These are phyloP conservation scores for Babesia ovis DNA, from an alignment of 169 alveolate species.

Conservation along the genomic window DNA sequence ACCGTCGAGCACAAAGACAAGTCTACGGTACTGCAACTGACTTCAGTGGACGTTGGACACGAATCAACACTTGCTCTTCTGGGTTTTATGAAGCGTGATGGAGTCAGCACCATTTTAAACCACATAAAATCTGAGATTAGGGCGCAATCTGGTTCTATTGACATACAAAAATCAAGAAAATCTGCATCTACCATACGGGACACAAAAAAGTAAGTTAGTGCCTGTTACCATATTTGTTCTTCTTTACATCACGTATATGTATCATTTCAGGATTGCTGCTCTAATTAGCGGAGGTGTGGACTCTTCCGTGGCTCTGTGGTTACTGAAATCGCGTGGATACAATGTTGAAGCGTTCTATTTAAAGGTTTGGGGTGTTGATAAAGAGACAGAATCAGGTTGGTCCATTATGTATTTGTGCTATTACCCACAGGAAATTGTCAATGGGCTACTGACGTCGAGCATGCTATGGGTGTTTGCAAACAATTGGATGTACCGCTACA, in stretches of 20 bases:
- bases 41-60: neutral
- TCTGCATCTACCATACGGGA: neutral
- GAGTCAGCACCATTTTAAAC: slow-evolving; percentile 34
- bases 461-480: slow-evolving; percentile 50
- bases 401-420: neutral
- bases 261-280: slow-evolving; percentile 58
- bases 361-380: slow-evolving; percentile 54
- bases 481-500: slow-evolving; percentile 63
- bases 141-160: slow-evolving; percentile 4
- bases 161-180: neutral
- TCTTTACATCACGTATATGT: neutral
- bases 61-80: neutral
- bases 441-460: slow-evolving; percentile 59
- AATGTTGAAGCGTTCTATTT: slow-evolving; percentile 70
- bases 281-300: slow-evolving; percentile 79
- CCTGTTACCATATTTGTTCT: neutral
- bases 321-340: slow-evolving; percentile 70
- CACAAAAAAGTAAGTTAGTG: slow-evolving; percentile 14
- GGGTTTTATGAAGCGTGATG: slow-evolving; percentile 31
- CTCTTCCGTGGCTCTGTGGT: slow-evolving; percentile 73
- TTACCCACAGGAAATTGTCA: slow-evolving; percentile 44
- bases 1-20: neutral
- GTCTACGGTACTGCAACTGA: neutral
- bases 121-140: slow-evolving; percentile 45
- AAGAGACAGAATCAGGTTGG: slow-evolving; percentile 30